phyloP scores from a whole-genome alignment of 176 grass and related monocot genomes.

The Rhynchospora pubera region DNA sequence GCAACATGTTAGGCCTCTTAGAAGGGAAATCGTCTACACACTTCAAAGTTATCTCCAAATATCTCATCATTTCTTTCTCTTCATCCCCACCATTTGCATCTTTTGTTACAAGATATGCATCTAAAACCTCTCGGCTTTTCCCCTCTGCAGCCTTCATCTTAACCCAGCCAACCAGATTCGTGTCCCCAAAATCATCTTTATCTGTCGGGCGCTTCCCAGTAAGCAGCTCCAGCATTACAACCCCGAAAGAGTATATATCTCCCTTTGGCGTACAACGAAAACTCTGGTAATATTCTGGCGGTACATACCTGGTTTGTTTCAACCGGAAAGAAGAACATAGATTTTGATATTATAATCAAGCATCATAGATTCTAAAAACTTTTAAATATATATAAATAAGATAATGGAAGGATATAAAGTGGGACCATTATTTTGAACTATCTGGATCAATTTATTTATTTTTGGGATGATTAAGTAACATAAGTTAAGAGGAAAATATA shows the following conservation, averaged over 20 bases:
- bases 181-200: slow-evolving; percentile 95
- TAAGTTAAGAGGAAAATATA: not conserved
- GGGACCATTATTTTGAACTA: not conserved
- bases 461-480: not conserved
- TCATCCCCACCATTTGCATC: not conserved
- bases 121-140: slow-evolving; percentile 57
- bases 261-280: slow-evolving; percentile 88
- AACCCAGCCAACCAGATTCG: slow-evolving; percentile 84
- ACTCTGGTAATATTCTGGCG: slow-evolving; percentile 99
- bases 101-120: slow-evolving; percentile 36
- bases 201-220: slow-evolving; percentile 74
- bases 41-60: slow-evolving; percentile 73
- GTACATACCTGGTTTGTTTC: slow-evolving; percentile 41
- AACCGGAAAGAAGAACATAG: not conserved
- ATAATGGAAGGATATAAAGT: not conserved
- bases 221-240: slow-evolving; percentile 77
- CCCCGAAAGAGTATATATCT: slow-evolving; percentile 93
- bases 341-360: not conserved
- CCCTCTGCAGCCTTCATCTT: slow-evolving; percentile 86
- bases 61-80: slow-evolving; percentile 57
- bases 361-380: not conserved
- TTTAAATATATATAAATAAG: not conserved
- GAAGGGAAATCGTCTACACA: slow-evolving; percentile 92
- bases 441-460: not conserved
- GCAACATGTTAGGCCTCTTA: slow-evolving; percentile 79